Evolutionary conservation across 495 filamentous ascomycete species (phyloP), one percentile per base, ranked within the genome.

Genomic region (Cercophora sp.): DNA sequence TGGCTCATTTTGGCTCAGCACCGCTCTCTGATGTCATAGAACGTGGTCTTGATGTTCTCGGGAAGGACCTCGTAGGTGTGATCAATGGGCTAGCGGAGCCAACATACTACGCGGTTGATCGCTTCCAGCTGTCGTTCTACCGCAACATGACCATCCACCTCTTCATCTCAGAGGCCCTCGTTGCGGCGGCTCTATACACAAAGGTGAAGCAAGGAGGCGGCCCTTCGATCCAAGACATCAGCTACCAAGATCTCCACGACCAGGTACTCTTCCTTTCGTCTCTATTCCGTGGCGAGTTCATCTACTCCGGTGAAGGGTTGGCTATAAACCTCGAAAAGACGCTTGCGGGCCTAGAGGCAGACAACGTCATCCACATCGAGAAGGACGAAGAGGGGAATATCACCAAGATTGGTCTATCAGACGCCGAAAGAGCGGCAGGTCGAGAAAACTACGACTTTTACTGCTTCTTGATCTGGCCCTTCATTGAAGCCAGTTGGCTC

Each of bases 111-210:
- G 92, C 93, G 2, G 89, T 96, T 23, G 93, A 98, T 67, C 81
- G 91, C 44, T 98, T 98, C 72, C 92, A 97, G 61, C 80, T 98
- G 8, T 93, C 88, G 0, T 98, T 97, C 70, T 98, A 97, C 67
- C 85, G 93, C 35, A 98, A 98, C 67, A 96, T 96, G 92, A 94
- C 91, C 1, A 98, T 98, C 46, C 93, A 98, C 63, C 81, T 98
- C 2, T 98, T 98, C 66, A 91, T 97, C 47, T 85, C 87, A 1
- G 89, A 96, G 56, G 87, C 92, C 0, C 75, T 97, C 1, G 87
- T 98, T 2, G 90, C 86, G 15, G 88, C 85, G 13, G 87, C 86
- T 23, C 85, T 98, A 76, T 96, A 97, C 66, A 91, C 86, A 0
- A 78, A 82, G 29, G 85, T 96, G 29, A 98, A 97, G 67, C 81